Percentiles rank a stretch among this genome's conserved stretches.
phyloP scores from a whole-genome alignment of 352 stramenopile genomes.

The Phytophthora tubulina region DNA sequence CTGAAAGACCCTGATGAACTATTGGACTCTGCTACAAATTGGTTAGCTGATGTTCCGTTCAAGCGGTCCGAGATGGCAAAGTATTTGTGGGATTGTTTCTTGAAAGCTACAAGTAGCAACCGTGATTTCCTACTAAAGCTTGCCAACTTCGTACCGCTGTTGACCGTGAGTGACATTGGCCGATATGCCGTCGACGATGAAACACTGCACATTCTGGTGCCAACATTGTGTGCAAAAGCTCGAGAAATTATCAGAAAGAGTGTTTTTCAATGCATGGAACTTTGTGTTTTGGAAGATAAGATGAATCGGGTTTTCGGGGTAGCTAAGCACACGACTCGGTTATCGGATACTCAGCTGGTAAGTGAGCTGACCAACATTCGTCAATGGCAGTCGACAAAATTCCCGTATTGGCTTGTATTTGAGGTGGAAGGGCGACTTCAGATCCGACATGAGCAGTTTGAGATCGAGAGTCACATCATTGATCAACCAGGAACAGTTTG shows the following conservation, averaged over 20 bases:
- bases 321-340: background rate
- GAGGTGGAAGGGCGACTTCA: constrained; percentile 84
- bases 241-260: constrained; percentile 32
- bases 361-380: constrained; percentile 62
- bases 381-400: constrained; percentile 58
- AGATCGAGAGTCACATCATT: constrained; percentile 79
- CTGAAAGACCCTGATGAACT: constrained; percentile 17
- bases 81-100: constrained; percentile 22
- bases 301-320: constrained; percentile 47
- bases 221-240: constrained; percentile 30
- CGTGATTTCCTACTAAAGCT: constrained; percentile 30
- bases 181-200: constrained; percentile 48
- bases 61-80: constrained; percentile 27
- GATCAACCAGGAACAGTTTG: constrained; percentile 69
- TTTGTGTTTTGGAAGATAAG: constrained; percentile 87
- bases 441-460: constrained; percentile 86
- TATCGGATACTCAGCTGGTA: constrained; percentile 46
- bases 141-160: constrained; percentile 37
- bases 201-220: constrained; percentile 40
- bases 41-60: constrained; percentile 32
- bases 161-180: constrained; percentile 53
- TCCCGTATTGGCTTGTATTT: constrained; percentile 89
- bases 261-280: constrained; percentile 51
- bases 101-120: constrained; percentile 11
- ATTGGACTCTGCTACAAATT: constrained; percentile 8